A percentile compares a stretch with the other conserved stretches of the same genome.
These are phyloP conservation scores for Podila horticola DNA, from an alignment of 192 early-diverging fungal genomes.

Conservation along the genomic window DNA sequence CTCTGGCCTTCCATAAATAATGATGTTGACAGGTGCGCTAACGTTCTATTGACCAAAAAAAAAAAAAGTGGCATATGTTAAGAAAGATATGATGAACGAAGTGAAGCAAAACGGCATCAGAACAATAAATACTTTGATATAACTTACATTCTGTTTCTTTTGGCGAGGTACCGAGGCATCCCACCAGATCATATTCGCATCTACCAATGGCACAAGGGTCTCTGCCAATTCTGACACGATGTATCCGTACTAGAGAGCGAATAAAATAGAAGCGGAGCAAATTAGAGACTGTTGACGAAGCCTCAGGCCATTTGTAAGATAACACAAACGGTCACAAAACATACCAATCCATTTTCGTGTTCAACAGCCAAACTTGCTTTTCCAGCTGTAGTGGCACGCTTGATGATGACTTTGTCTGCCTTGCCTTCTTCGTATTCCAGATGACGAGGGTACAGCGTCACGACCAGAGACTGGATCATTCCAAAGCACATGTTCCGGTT, in stretches of 20 bases:
- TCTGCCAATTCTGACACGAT: conserved; percentile 50
- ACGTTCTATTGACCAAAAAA: conserved; percentile 30
- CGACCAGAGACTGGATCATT: conserved; percentile 42
- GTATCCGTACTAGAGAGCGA: conserved; percentile 33
- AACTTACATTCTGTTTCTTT: conserved; percentile 30
- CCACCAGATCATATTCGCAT: conserved; percentile 52
- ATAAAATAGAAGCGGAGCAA: conserved; percentile 2
- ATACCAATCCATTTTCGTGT: conserved; percentile 32
- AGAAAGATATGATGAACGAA: not conserved
- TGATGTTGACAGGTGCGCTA: conserved; percentile 48
- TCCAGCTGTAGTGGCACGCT: conserved; percentile 33
- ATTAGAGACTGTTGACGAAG: not conserved
- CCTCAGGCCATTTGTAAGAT: not conserved
- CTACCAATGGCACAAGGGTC: conserved; percentile 44
- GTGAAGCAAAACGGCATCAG: conserved; percentile 2
- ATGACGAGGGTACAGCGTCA: conserved; percentile 50
- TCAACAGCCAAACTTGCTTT: conserved; percentile 46
- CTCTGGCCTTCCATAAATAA: conserved; percentile 36
- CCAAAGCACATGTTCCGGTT: conserved; percentile 55
- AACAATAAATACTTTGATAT: too few species aligned
- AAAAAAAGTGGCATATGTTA: too few species aligned
- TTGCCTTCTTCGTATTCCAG: conserved; percentile 40
- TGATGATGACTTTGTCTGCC: conserved; percentile 32
- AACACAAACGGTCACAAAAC: not conserved
- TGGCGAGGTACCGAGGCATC: conserved; percentile 36